A percentile compares a stretch with the other conserved stretches of the same genome.
phyloP scores from a whole-genome alignment of 1,284 basidiomycete species.

The Ganoderma lingzhi region DNA sequence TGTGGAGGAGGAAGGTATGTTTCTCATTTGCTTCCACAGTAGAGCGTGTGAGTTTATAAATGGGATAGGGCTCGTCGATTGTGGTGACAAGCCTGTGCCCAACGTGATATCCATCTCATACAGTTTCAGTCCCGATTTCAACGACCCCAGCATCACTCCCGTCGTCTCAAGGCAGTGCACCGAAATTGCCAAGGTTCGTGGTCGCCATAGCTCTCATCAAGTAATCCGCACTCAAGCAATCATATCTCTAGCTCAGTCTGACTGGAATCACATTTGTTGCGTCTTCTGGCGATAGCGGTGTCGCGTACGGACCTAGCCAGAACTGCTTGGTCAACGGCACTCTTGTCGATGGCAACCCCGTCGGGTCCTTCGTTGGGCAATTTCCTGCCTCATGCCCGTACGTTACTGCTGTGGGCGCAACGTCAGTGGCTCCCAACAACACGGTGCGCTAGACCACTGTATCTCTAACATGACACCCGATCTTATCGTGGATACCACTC shows the following conservation, averaged over 20 bases:
- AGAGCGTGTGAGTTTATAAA: constrained; percentile 38
- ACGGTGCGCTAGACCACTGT: constrained; percentile 22
- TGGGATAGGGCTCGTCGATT: constrained; percentile 46
- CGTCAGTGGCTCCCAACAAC: constrained; percentile 29
- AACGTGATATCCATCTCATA: constrained; percentile 50
- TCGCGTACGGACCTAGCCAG: constrained; percentile 53
- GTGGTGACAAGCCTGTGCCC: constrained; percentile 44
- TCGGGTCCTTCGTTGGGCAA: constrained; percentile 36
- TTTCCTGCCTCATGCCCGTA: constrained; percentile 36
- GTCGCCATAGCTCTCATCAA: neutral
- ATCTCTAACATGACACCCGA: neutral
- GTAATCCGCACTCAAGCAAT: neutral
- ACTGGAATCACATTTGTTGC: constrained; percentile 59
- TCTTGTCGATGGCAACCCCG: constrained; percentile 34
- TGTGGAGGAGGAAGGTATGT: constrained; percentile 48
- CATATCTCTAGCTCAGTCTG: constrained; percentile 44
- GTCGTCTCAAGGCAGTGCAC: constrained; percentile 44
- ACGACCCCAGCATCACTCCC: constrained; percentile 37
- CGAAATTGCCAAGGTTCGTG: constrained; percentile 49
- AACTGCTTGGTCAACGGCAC: constrained; percentile 37
- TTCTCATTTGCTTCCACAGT: neutral
- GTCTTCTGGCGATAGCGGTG: constrained; percentile 60
- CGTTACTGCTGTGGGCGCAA: constrained; percentile 36
- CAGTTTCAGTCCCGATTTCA: constrained; percentile 42
- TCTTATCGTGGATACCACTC: no score